A percentile compares a stretch with the other conserved stretches of the same genome.
These are phyloP conservation scores for Fragaria nilgerrensis DNA, from an alignment of 306 rosid genomes.

Conservation along the genomic window DNA sequence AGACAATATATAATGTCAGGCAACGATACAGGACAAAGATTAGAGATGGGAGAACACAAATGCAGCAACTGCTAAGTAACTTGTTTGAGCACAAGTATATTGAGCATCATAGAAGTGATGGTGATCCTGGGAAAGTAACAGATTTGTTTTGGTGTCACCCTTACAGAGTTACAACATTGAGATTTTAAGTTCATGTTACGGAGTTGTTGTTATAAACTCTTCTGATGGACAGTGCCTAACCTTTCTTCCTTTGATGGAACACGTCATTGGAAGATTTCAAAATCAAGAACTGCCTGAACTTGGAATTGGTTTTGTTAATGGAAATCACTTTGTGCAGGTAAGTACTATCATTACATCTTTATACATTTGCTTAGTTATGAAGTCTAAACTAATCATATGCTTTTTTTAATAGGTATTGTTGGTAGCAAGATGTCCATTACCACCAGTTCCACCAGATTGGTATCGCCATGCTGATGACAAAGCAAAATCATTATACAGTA, in stretches of 20 bases:
- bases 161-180: too few relatives aligned
- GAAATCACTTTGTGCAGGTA: background rate
- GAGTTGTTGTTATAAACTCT: too few relatives aligned
- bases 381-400: background rate
- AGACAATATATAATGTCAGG: background rate
- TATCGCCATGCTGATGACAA: background rate
- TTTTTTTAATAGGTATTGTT: background rate
- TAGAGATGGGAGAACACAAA: background rate
- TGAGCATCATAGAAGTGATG: background rate
- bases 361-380: background rate
- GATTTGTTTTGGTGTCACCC: too few relatives aligned
- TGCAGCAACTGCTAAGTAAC: background rate
- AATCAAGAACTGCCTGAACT: background rate
- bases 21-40: background rate
- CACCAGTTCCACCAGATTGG: background rate
- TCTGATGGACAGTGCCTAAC: background rate
- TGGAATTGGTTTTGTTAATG: background rate
- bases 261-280: background rate
- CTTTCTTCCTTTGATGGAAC: background rate
- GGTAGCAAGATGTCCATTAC: background rate
- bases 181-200: too few relatives aligned
- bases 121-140: background rate
- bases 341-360: background rate
- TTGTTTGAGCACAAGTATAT: background rate
- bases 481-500: background rate